These are phyloP conservation scores for Rhododendron henanense DNA, from an alignment of 148 eudicot species.

Conservation along the genomic window DNA sequence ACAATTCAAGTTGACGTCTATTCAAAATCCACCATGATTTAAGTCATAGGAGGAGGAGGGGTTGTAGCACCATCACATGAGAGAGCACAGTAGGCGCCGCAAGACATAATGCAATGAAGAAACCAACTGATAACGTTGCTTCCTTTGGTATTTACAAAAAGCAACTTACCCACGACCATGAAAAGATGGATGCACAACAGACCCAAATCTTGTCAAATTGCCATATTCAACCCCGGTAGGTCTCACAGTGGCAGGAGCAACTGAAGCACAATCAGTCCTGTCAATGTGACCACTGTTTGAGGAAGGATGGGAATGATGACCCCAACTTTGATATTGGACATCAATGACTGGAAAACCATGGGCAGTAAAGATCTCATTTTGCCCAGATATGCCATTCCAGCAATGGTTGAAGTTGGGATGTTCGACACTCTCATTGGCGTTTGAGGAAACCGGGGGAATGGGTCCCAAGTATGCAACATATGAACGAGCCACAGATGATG, in stretches of 20 bases:
- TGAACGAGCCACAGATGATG: slow-evolving; percentile 22
- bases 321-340: slow-evolving; percentile 20
- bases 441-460: slow-evolving; percentile 11
- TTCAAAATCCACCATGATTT: background rate
- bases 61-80: background rate
- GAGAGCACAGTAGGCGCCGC: background rate
- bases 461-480: slow-evolving; percentile 24
- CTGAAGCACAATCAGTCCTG: slow-evolving; percentile 14
- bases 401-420: slow-evolving; percentile 19
- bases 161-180: slow-evolving; percentile 25
- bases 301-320: slow-evolving; percentile 21
- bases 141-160: background rate
- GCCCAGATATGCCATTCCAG: slow-evolving; percentile 19
- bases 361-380: slow-evolving; percentile 20
- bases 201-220: slow-evolving; percentile 20
- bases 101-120: background rate
- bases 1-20: background rate
- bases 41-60: background rate
- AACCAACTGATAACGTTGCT: background rate
- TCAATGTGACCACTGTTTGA: slow-evolving; percentile 12
- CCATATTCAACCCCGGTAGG: slow-evolving; percentile 19
- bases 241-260: slow-evolving; percentile 21
- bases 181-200: slow-evolving; percentile 21
- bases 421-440: slow-evolving; percentile 23
- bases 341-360: slow-evolving; percentile 21